phyloP scores from a whole-genome alignment of 805 yeast species.

The Ogataea salicorniae region DNA sequence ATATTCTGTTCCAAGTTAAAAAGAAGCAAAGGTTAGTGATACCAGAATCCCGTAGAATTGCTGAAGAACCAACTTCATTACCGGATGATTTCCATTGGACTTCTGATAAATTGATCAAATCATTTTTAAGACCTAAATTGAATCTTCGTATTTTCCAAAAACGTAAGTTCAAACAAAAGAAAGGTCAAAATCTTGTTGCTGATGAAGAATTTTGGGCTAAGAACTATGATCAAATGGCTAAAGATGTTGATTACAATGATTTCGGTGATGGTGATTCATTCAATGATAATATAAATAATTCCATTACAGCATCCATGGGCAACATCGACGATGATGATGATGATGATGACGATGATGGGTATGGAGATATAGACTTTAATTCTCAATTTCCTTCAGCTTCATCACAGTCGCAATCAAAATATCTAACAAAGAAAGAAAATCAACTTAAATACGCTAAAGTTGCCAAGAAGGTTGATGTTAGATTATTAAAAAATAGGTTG shows the following conservation, averaged over 20 bases:
- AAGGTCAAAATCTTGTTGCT: constrained; percentile 15
- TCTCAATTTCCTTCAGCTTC: not conserved
- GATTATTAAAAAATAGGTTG: constrained; percentile 63
- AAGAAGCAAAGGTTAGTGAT: constrained; percentile 32
- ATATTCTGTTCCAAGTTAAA: constrained; percentile 24
- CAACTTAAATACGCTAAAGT: constrained; percentile 58
- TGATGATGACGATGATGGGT: constrained; percentile 34
- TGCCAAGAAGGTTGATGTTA: constrained; percentile 77
- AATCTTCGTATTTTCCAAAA: constrained; percentile 17
- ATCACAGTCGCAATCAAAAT: constrained; percentile 1
- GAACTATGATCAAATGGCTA: constrained; percentile 37
- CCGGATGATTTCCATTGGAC: constrained; percentile 51
- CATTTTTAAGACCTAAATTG: constrained; percentile 62
- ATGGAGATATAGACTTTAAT: constrained; percentile 12
- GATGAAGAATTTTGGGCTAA: constrained; percentile 75
- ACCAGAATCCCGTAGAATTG: constrained; percentile 36
- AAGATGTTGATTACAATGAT: constrained; percentile 24
- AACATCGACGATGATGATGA: constrained; percentile 27
- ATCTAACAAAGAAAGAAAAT: constrained; percentile 28
- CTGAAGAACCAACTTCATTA: constrained; percentile 10
- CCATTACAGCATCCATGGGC: constrained; percentile 10
- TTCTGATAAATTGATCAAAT: constrained; percentile 58
- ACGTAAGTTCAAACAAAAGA: constrained; percentile 1
- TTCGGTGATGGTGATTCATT: constrained; percentile 26
- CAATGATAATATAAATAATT: constrained; percentile 1